Evolutionary conservation across 2,329 filamentous ascomycete genomes (phyloP), one percentile per base, ranked within the genome.

Genomic region (Teratosphaeria destructans): DNA sequence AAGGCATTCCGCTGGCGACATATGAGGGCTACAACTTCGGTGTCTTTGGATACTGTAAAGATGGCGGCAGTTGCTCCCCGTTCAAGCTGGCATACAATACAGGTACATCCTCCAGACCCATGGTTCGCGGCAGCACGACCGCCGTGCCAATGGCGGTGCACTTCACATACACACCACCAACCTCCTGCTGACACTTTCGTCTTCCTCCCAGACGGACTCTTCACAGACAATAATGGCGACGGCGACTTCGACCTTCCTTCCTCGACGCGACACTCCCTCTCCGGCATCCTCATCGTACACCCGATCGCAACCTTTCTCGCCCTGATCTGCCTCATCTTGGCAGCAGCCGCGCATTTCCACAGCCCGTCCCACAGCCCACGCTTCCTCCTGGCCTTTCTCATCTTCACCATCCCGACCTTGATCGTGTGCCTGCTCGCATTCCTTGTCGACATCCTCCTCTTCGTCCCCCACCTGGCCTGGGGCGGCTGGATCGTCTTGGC

Each of bases 391-490:
- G 82, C 84, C 32, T 79, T 97, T 37, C 86, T 96, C 65, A 92
- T 97, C 64, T 82, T 97, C 66, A 87, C 88, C 60, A 85, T 97
- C 63, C 82, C 95, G 56, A 91, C 91, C 8, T 85, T 97, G 54
- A 77, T 97, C 34, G 82, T 94, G 64, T 87, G 89, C 54, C 81
- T 96, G 1, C 81, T 96, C 59, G 89, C 92, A 27, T 97, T 97
- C 76, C 79, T 99, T 29, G 86, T 97, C 68, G 94, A 99, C 74
- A 89, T 97, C 29, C 79, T 99, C 37, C 81, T 99, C 26, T 99
- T 99, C 71, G 89, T 96, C 16, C 94, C 94, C 55, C 92, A 97
- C 74, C 78, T 96, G 77, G 84, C 86, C 70, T 97, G 92, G 90
- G 94, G 92, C 64, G 91, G 92, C 61, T 99, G 93, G 81, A 84